Percentiles rank a stretch among this genome's conserved stretches.
Conservation (phyloP, 2,329 filamentous ascomycete genomes). For the Talaromyces sp. region DNA sequence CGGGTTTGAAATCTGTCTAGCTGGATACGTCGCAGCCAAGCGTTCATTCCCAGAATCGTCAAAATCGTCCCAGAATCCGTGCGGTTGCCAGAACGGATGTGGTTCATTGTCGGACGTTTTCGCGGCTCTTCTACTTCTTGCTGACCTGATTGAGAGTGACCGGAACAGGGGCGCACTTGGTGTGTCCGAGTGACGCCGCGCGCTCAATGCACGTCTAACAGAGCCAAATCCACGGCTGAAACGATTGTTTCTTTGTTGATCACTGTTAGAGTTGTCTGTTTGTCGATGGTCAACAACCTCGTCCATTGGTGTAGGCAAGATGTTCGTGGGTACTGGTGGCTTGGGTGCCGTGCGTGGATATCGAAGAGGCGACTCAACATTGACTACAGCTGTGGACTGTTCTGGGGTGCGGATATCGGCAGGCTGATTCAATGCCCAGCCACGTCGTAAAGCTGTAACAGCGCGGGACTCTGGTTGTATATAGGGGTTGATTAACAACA, state of each 20-base stretch:
- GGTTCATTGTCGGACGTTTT: slow-evolving; percentile 45
- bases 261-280: slow-evolving; percentile 20
- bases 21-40: slow-evolving; percentile 21
- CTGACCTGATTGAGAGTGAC: slow-evolving; percentile 35
- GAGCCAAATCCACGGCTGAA: slow-evolving; percentile 29
- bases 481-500: slow-evolving; percentile 58
- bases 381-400: slow-evolving; percentile 13
- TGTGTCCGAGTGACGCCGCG: slow-evolving; percentile 37
- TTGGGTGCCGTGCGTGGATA: slow-evolving; percentile 55
- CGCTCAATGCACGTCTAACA: slow-evolving; percentile 32
- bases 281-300: slow-evolving; percentile 36
- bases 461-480: slow-evolving; percentile 25
- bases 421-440: slow-evolving; percentile 10
- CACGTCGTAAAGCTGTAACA: slow-evolving; percentile 24
- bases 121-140: slow-evolving; percentile 38
- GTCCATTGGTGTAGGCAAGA: slow-evolving; percentile 47
- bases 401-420: slow-evolving; percentile 24
- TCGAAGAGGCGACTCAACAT: slow-evolving; percentile 53
- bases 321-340: slow-evolving; percentile 52
- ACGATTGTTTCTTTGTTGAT: slow-evolving; percentile 17
- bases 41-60: slow-evolving; percentile 29
- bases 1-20: slow-evolving; percentile 20
- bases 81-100: slow-evolving; percentile 60
- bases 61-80: slow-evolving; percentile 58
- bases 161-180: slow-evolving; percentile 29